A percentile compares a stretch with the other conserved stretches of the same genome.
Evolutionary conservation across 2,329 filamentous ascomycete genomes (phyloP).

Genomic region (Tympanopsis confertula): DNA sequence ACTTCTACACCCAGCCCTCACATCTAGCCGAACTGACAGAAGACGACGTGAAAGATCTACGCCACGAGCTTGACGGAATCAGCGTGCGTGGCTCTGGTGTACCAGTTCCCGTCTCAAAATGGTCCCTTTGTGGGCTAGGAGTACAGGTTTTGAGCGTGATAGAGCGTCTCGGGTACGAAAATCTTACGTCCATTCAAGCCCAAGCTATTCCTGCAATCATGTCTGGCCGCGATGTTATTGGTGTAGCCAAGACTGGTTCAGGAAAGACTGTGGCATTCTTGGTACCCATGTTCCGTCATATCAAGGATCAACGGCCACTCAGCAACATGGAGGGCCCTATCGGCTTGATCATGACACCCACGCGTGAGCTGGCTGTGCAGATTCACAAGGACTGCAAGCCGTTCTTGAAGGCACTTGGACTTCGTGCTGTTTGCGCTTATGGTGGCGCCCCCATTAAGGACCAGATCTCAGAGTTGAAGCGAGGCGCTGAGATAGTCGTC

Average conservation of each 20-base stretch:
- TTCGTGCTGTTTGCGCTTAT: constrained; percentile 84
- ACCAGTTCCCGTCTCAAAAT: constrained; percentile 89
- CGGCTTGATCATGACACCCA: constrained; percentile 82
- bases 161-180: constrained; percentile 68
- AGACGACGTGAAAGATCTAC: constrained; percentile 69
- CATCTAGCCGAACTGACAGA: constrained; percentile 76
- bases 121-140: constrained; percentile 87
- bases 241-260: constrained; percentile 93
- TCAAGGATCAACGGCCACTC: constrained; percentile 79
- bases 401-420: constrained; percentile 74
- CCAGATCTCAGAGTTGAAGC: constrained; percentile 91
- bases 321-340: constrained; percentile 80
- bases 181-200: constrained; percentile 85
- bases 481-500: constrained; percentile 87
- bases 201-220: constrained; percentile 92
- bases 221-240: constrained; percentile 90
- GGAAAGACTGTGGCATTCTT: constrained; percentile 95
- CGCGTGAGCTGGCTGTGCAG: constrained; percentile 83
- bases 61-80: constrained; percentile 85
- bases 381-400: constrained; percentile 92
- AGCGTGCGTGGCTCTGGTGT: constrained; percentile 82
- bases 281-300: constrained; percentile 94
- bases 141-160: constrained; percentile 81
- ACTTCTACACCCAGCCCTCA: constrained; percentile 84
- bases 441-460: constrained; percentile 94